Base-by-base conservation (phyloP, 306 rosid genomes). In the Styphnolobium japonicum region DNA sequence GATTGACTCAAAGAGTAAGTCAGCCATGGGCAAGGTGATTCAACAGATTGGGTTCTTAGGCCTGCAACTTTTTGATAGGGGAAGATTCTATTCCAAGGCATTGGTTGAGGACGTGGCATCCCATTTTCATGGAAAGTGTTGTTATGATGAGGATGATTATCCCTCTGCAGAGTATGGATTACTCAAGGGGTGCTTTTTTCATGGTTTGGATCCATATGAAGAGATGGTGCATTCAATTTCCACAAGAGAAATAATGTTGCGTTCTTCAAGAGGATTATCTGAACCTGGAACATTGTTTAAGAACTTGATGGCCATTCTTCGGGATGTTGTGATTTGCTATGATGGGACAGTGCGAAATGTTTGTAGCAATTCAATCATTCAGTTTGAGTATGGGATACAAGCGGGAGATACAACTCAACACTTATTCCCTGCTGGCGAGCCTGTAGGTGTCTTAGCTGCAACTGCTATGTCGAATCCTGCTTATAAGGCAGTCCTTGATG, bases 401-500 rank as follows among this genome's bases (percentile, higher is more conserved):
- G 70, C 80, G 40, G 92, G 91, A 73, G 84, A 79, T 33, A 64
- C 49, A 36, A 66, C 85, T 11, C 80, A 80, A 7, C 87, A 62
- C 64, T 72, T 93, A 23, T 90, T 90, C 65, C 98, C 99, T 82
- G 83, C 99, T 16, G 99, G 99, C 7, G 99, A 93, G 88, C 99
- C 99, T 65, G 99, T 95, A 52, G 99, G 99, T 8, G 97, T 93
- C 65, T 83, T 95, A 79, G 99, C 98, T 60, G 99, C 99, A 67
- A 95, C 99, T 3, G 87, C 98, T 0, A 95, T 95, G 98, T 95
- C 99, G 10, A 95, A 88, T 85, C 99, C 99, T 85, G 99, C 99
- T 2, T 95, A 93, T 67, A 93, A 92, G 76, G 97, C 98, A 29
- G 99, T 95, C 66, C 98, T 95, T 77, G 99, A 95, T 86, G 88